Conservation (phyloP, 495 filamentous ascomycete species). For the Aspergillus baeticus region DNA sequence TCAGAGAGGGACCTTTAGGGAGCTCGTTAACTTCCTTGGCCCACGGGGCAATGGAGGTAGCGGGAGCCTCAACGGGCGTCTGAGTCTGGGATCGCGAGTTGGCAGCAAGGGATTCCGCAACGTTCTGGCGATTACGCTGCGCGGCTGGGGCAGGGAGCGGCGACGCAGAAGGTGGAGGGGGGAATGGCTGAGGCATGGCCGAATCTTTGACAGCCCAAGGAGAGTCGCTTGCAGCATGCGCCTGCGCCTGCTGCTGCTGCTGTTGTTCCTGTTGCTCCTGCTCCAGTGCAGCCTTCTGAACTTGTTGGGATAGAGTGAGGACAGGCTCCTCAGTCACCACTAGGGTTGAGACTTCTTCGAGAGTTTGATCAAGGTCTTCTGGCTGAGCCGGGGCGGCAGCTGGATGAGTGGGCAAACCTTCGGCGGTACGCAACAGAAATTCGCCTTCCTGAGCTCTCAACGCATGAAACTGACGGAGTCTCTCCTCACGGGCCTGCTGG, state of each 20-base stretch:
- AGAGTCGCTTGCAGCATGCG: conserved; percentile 50
- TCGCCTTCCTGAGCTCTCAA: conserved; percentile 55
- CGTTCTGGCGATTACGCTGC: conserved; percentile 76
- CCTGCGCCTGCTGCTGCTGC: conserved; percentile 28
- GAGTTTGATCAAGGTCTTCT: conserved; percentile 21
- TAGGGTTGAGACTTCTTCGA: conserved; percentile 18
- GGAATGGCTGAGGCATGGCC: conserved; percentile 75
- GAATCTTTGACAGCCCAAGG: conserved; percentile 58
- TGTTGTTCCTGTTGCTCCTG: conserved; percentile 68
- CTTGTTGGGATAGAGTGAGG: conserved; percentile 82
- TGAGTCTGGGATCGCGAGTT: conserved; percentile 72
- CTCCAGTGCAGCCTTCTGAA: conserved; percentile 4
- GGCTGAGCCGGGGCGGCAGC: conserved; percentile 18
- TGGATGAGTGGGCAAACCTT: conserved; percentile 44
- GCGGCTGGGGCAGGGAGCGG: conserved; percentile 85
- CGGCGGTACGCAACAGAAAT: conserved; percentile 38
- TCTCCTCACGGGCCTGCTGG: conserved; percentile 54
- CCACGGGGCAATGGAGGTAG: conserved; percentile 85
- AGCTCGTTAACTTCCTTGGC: conserved; percentile 78
- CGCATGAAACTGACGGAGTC: conserved; percentile 63
- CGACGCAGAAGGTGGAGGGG: conserved; percentile 68
- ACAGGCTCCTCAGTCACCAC: conserved; percentile 31
- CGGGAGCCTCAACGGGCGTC: conserved; percentile 62
- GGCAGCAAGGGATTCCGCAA: conserved; percentile 75
- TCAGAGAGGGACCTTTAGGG: conserved; percentile 87